Base-by-base conservation (phyloP, 805 yeast genomes). In the Saturnispora galanensis region DNA sequence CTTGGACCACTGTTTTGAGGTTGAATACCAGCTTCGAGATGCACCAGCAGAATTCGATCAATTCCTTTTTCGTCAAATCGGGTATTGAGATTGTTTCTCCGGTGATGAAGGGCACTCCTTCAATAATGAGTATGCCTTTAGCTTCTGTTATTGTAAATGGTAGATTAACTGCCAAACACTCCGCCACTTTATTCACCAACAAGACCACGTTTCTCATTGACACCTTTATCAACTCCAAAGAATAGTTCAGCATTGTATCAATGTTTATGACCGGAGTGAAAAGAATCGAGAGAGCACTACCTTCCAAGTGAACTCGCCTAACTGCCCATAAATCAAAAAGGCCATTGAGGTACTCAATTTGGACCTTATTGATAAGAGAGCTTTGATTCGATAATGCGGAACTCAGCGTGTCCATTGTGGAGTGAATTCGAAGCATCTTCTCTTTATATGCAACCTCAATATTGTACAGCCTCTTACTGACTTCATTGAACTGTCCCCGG, bases 181-280 rank as follows among this genome's bases (percentile, higher is more conserved):
- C 16, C 4, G 59, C 43, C 5, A 55, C 18, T 10, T 48, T 41
- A 8, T 41, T 18, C 0, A 55, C 35, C 31, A 62, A 54, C 15
- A 41, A 43, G 6, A 54, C 35, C 1, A 59, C 30, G 5, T 49
- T 51, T 12, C 45, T 50, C 9, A 63, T 26, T 4, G 60, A 56
- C 9, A 49, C 44, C 36, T 53, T 54, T 9, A 63, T 49, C 3
- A 55, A 11, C 8, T 49, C 45, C 3, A 54, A 38, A 1, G 58
- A 45, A 41, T 56, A 60, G 9, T 47, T 29, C 1, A 57, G 16
- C 38, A 49, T 52, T 8, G 48, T 42, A 2, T 50, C 39, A 1
- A 60, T 31, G 2, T 61, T 54, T 10, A 63, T 18, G 1, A 63
- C 49, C 1, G 67, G 67, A 1, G 48, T 41, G 33, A 53, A 58